Percentiles rank a stretch among this genome's conserved stretches.
Conservation (phyloP, 2,329 filamentous ascomycete genomes). For the Fusarium avenaceum region DNA sequence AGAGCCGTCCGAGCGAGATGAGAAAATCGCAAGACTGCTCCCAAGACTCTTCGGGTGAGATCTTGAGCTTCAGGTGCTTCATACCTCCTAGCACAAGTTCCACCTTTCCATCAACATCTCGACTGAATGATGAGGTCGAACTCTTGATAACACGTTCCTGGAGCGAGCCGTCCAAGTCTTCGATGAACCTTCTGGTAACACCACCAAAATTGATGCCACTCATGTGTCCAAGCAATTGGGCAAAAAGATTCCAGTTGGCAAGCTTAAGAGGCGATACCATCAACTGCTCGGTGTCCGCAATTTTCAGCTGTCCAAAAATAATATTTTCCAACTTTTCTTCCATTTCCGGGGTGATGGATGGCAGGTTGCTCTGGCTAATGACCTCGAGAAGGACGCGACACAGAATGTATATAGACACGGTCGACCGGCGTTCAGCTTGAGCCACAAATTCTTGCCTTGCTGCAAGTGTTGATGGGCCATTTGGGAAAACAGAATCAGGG, state of each 20-base stretch:
- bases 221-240: constrained; percentile 94
- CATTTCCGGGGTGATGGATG: constrained; percentile 88
- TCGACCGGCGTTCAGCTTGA: constrained; percentile 88
- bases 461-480: constrained; percentile 57
- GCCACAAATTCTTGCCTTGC: constrained; percentile 78
- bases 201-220: constrained; percentile 90
- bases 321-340: constrained; percentile 94
- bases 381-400: constrained; percentile 95
- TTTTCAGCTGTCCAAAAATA: constrained; percentile 95
- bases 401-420: constrained; percentile 94
- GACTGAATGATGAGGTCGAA: constrained; percentile 66
- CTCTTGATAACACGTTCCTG: constrained; percentile 81
- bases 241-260: constrained; percentile 96
- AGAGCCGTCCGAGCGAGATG: constrained; percentile 82
- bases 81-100: constrained; percentile 91
- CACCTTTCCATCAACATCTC: constrained; percentile 82
- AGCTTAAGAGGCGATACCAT: constrained; percentile 83
- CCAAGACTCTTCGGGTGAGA: constrained; percentile 81
- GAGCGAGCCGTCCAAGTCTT: constrained; percentile 83
- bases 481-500: constrained; percentile 51
- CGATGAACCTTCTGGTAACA: constrained; percentile 84
- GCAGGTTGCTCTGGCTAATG: constrained; percentile 87
- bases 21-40: constrained; percentile 91
- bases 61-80: constrained; percentile 86
- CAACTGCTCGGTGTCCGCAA: constrained; percentile 85